Evolutionary conservation across 352 stramenopile genomes (phyloP), one percentile per base, ranked within the genome.

Genomic region (Pythium dissotocum): DNA sequence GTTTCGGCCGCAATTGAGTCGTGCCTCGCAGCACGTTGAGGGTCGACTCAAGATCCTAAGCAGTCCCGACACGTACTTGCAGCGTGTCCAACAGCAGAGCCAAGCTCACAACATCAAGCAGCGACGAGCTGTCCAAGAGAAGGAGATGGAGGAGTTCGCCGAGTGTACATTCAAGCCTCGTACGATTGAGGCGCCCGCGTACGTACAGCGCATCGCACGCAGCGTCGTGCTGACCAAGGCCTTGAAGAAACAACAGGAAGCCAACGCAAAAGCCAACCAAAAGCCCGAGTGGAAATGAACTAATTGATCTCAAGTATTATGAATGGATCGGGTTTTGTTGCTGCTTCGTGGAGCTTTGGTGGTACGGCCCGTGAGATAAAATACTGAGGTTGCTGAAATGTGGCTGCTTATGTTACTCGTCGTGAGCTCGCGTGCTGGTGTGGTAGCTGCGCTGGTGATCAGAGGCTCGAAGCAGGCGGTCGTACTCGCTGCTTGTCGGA

Each of bases 101-200:
- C 79, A 93, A 24, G 83, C 81, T 2, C 79, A 88, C 61, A 87
- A 72, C 28, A 80, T 88, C 58, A 94, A 91, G 54, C 83, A 92
- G 57, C 81, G 87, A 21, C 82, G 85, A 61, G 83, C 85, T 6
- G 66, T 92, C 18, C 80, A 94, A 55, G 80, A 94, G 63, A 92
- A 94, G 60, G 87, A 94, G 67, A 76, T 92, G 53, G 78, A 88
- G 24, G 83, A 96, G 64, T 93, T 96, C 54, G 77, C 83, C 28
- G 84, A 94, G 65, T 94, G 88, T 70, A 94, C 88, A 0, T 96
- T 94, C 72, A 91, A 93, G 51, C 87, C 87, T 9, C 79, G 82
- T 14, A 96, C 85, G 48, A 96, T 94, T 54, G 79, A 94, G 52
- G 86, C 85, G 1, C 88, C 88, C 13, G 79, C 77, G n/a, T 95